These are phyloP conservation scores for Apiotrichum siamense DNA, from an alignment of 1,284 basidiomycete species.

Conservation along the genomic window DNA sequence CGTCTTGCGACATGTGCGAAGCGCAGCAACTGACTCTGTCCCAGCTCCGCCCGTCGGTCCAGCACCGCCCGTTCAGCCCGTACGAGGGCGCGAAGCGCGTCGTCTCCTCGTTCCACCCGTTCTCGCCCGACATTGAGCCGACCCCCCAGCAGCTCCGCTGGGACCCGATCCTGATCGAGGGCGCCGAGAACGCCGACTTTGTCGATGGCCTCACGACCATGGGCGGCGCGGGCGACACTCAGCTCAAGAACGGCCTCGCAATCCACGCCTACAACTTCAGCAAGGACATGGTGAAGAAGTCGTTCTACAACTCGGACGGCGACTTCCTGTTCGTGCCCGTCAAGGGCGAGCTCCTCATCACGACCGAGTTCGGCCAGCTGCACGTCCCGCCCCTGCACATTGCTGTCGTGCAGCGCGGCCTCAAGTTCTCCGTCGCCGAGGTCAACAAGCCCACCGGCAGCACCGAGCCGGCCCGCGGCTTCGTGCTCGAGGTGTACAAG, in stretches of 20 bases:
- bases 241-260: conserved; percentile 57
- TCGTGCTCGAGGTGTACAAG: conserved; percentile 60
- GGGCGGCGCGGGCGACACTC: conserved; percentile 60
- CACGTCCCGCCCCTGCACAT: conserved; percentile 63
- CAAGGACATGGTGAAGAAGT: conserved; percentile 58
- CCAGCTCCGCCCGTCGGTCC: conserved; percentile 57
- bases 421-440: conserved; percentile 57
- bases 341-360: conserved; percentile 60
- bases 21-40: neutral
- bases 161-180: conserved; percentile 51
- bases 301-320: conserved; percentile 63
- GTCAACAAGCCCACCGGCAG: conserved; percentile 2
- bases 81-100: conserved; percentile 5
- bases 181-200: conserved; percentile 53
- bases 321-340: conserved; percentile 64
- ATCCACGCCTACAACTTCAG: conserved; percentile 61
- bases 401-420: conserved; percentile 59
- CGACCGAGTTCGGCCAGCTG: conserved; percentile 63
- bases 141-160: conserved; percentile 62
- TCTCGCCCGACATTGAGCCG: conserved; percentile 21
- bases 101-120: conserved; percentile 4
- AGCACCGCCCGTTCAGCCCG: conserved; percentile 47
- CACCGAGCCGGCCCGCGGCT: conserved; percentile 34
- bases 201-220: conserved; percentile 60
- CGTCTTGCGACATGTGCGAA: neutral